Conservation (phyloP, 768 basidiomycete genomes). For the Suillus occidentalis region DNA sequence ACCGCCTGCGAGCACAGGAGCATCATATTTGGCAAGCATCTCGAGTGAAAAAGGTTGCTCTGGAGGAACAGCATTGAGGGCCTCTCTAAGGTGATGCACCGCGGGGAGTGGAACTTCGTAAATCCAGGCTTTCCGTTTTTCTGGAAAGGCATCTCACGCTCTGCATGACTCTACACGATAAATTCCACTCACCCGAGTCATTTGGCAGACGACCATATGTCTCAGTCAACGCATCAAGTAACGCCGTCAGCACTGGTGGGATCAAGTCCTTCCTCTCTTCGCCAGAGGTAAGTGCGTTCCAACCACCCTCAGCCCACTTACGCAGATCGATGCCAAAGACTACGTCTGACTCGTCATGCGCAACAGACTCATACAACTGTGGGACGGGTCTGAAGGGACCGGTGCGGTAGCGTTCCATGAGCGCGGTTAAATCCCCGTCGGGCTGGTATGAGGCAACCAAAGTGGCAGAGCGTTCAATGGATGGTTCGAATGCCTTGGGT, state of each 20-base stretch:
- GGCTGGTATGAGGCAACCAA: conserved; percentile 85
- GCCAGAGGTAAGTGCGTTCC: conserved; percentile 54
- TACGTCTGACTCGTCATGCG: conserved; percentile 81
- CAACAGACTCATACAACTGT: conserved; percentile 82
- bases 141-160: conserved; percentile 35
- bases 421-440: conserved; percentile 79
- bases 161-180: background rate
- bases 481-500: conserved; percentile 62
- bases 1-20: conserved; percentile 81
- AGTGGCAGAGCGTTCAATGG: conserved; percentile 68
- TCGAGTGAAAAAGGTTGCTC: conserved; percentile 47
- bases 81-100: conserved; percentile 84
- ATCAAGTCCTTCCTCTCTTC: conserved; percentile 61
- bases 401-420: conserved; percentile 91
- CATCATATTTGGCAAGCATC: conserved; percentile 73
- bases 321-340: conserved; percentile 91
- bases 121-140: conserved; percentile 90
- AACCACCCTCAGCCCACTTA: conserved; percentile 87
- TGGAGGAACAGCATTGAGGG: conserved; percentile 69
- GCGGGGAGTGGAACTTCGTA: conserved; percentile 88
- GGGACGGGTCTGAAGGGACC: conserved; percentile 89
- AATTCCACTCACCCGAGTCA: conserved; percentile 56
- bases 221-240: conserved; percentile 62
- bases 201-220: conserved; percentile 60
- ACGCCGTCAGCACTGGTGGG: conserved; percentile 70